Base-by-base conservation (phyloP, 2,329 filamentous ascomycete genomes). In the Phyllosticta citrichinensis region DNA sequence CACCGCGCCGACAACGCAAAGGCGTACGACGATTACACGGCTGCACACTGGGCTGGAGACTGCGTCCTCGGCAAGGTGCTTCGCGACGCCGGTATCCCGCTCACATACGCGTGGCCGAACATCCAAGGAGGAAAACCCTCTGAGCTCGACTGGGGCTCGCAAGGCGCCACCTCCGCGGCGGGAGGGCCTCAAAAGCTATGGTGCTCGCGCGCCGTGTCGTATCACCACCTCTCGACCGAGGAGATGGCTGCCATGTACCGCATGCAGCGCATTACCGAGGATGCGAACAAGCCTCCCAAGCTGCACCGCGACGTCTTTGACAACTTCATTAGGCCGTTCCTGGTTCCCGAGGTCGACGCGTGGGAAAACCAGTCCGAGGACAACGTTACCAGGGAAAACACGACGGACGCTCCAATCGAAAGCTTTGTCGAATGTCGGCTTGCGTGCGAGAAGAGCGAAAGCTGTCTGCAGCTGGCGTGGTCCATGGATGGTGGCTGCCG, bases 181-280 rank as follows among this genome's bases (percentile, higher is more conserved):
- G 35, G 53, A 1, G 11, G 5, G 33, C 12, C 33, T 9, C 33
- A 72, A 27, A 68, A 70, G 19, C 76, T 77, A 1, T 81, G 79
- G 79, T 81, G 79, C 65, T 81, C 76, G 65, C 75, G 78, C 30
- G 76, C 76, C 5, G 74, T 77, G 2, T 73, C 77, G 1, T 80
- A 80, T 65, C 80, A 82, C 61, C 79, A 81, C 64, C 70, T 82
- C 5, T 69, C 73, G 0, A 67, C 76, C 0, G 64, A 67, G 1
- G 75, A 81, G 8, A 74, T 77, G 14, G 68, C 74, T 53, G 68
- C 71, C 3, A 71, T 82, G 50, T 77, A 74, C 69, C 71, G 73
- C 8, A 79, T 81, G 33, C 78, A 82, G 64, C 73, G 74, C 56
- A 67, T 71, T 20, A 75, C 73, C 73, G 71, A 69, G 63, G 68